phyloP scores from a whole-genome alignment of 345 rosid species.

The Arabidopsis arenosa region DNA sequence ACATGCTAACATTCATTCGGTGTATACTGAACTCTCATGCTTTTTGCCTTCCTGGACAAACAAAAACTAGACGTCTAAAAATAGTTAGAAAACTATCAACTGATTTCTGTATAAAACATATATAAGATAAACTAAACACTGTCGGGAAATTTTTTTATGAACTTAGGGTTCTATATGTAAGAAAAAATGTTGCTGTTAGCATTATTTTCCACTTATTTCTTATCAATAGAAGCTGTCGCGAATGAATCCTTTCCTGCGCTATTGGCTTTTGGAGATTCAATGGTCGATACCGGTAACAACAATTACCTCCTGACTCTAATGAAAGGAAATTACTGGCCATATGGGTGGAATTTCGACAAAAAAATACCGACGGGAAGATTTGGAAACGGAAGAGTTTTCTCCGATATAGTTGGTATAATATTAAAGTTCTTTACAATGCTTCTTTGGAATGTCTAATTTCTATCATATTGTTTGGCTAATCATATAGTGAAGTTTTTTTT shows the following conservation, averaged over 20 bases:
- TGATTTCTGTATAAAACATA: slow-evolving; percentile 3
- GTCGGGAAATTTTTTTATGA: not conserved
- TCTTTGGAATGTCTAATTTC: not conserved
- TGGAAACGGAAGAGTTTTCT: slow-evolving; percentile 62
- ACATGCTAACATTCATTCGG: slow-evolving; percentile 22
- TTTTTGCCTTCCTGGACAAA: slow-evolving; percentile 7
- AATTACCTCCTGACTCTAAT: slow-evolving; percentile 47
- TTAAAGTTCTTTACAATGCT: not conserved
- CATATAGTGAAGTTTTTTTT: slow-evolving; percentile 7
- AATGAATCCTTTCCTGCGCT: slow-evolving; percentile 50
- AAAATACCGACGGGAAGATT: slow-evolving; percentile 63
- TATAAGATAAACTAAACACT: slow-evolving; percentile 8
- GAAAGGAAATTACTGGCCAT: slow-evolving; percentile 60
- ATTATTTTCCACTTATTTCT: slow-evolving; percentile 18
- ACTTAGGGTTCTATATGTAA: slow-evolving; percentile 25
- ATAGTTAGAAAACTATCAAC: too few relatives aligned
- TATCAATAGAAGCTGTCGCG: slow-evolving; percentile 11
- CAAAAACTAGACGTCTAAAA: slow-evolving; percentile 3
- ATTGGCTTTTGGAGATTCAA: slow-evolving; percentile 69
- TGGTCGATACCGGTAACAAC: slow-evolving; percentile 76
- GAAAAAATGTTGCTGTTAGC: slow-evolving; percentile 19
- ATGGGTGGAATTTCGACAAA: slow-evolving; percentile 57
- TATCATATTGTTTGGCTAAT: slow-evolving; percentile 9
- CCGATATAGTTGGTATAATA: slow-evolving; percentile 57
- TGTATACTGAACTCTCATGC: slow-evolving; percentile 25